phyloP scores from a whole-genome alignment of 2,329 filamentous ascomycete species.

The Talaromyces sp. region DNA sequence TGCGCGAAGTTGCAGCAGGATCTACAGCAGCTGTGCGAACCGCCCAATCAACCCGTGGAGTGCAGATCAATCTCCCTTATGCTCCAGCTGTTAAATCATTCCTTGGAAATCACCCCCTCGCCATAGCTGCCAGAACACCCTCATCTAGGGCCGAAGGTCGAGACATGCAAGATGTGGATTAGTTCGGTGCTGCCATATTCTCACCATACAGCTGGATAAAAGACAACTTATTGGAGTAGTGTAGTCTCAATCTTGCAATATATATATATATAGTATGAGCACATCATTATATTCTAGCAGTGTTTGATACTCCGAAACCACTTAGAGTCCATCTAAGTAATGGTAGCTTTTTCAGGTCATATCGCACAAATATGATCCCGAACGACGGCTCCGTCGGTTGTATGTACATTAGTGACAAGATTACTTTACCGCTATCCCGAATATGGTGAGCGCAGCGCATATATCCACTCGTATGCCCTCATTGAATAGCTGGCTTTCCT shows the following conservation, averaged over 20 bases:
- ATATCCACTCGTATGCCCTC: too few relatives aligned
- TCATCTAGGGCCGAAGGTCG: not conserved
- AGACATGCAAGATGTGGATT: not conserved
- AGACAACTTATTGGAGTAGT: not conserved
- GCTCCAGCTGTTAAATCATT: conserved; percentile 3
- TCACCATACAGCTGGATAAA: not conserved
- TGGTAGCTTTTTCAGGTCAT: not conserved
- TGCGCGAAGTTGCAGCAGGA: not conserved
- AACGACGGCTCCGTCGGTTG: too few relatives aligned
- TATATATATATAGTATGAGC: not conserved
- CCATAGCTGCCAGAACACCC: not conserved
- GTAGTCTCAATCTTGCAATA: not conserved
- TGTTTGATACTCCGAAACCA: not conserved
- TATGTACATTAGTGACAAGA: too few relatives aligned
- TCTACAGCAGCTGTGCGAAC: conserved; percentile 14
- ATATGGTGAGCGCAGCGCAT: too few relatives aligned
- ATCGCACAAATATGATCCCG: too few relatives aligned
- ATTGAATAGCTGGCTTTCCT: too few relatives aligned
- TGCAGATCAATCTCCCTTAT: conserved; percentile 8
- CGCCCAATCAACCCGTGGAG: not conserved
- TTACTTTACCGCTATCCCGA: too few relatives aligned
- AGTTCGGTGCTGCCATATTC: not conserved
- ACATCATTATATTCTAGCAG: not conserved
- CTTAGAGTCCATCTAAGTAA: not conserved
- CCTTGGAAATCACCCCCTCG: not conserved